These are phyloP conservation scores for Yueomyces sp. DNA, from an alignment of 1,139 yeast species.

Conservation along the genomic window DNA sequence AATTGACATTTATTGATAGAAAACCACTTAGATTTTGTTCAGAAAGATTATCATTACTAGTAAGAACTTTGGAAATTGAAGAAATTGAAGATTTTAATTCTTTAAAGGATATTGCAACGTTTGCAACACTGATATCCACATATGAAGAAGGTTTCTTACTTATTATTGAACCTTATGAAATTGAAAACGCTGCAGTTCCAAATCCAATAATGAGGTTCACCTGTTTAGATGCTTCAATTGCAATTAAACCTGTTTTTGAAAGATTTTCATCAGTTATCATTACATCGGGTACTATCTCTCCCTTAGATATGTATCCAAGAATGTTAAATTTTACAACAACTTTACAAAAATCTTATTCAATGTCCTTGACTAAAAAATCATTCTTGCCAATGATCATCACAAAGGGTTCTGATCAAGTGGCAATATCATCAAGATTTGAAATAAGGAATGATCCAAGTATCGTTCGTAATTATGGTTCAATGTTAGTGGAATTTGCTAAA, in stretches of 20 bases:
- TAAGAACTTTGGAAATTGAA: conserved; percentile 73
- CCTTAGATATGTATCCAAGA: conserved; percentile 96
- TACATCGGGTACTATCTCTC: conserved; percentile 96
- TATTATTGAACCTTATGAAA: conserved; percentile 89
- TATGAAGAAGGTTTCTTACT: conserved; percentile 88
- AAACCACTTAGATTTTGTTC: conserved; percentile 89
- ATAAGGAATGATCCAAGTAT: conserved; percentile 96
- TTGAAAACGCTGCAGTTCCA: conserved; percentile 95
- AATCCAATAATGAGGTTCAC: conserved; percentile 92
- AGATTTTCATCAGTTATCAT: conserved; percentile 87
- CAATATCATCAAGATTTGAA: conserved; percentile 90
- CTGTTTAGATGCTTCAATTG: conserved; percentile 94
- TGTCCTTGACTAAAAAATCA: conserved; percentile 87
- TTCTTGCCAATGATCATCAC: conserved; percentile 93
- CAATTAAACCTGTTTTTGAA: conserved; percentile 93
- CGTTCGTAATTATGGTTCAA: conserved; percentile 89
- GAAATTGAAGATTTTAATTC: conserved; percentile 91
- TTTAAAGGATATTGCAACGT: conserved; percentile 87
- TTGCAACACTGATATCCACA: conserved; percentile 91
- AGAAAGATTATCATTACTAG: conserved; percentile 77
- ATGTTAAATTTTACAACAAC: conserved; percentile 94
- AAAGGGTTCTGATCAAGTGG: conserved; percentile 95
- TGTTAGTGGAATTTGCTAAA: conserved; percentile 82
- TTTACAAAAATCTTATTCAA: conserved; percentile 85
- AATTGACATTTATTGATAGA: conserved; percentile 79